phyloP scores from a whole-genome alignment of 805 yeast species.

The Sungouiella blattae region DNA sequence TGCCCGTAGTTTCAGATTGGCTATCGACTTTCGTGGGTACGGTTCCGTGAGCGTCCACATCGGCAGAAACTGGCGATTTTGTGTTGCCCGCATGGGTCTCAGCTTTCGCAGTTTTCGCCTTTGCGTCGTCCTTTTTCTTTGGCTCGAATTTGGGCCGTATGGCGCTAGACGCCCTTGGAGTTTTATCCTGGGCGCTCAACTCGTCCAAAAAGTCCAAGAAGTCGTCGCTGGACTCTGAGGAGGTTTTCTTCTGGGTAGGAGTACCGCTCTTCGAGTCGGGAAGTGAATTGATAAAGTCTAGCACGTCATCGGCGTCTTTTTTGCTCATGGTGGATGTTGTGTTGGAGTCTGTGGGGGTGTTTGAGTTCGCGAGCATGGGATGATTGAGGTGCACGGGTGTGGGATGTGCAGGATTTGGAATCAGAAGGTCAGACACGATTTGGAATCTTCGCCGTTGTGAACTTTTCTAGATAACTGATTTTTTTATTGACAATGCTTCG shows the following conservation, averaged over 20 bases:
- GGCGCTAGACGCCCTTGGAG: constrained; percentile 15
- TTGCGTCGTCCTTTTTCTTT: constrained; percentile 16
- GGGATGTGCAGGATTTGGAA: no score
- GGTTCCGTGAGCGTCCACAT: not conserved
- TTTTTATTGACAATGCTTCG: no score
- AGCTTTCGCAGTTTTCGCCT: not conserved
- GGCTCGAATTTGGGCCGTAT: constrained; percentile 42
- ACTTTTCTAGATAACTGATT: no score
- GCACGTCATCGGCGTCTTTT: constrained; percentile 64
- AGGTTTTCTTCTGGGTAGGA: constrained; percentile 8
- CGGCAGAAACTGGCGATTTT: not conserved
- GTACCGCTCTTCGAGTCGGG: constrained; percentile 50
- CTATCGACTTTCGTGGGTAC: not conserved
- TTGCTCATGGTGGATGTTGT: constrained; percentile 7
- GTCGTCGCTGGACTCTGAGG: constrained; percentile 46
- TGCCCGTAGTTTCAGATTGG: not conserved
- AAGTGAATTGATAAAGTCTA: constrained; percentile 75
- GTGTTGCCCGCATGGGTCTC: not conserved
- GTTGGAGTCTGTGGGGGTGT: not conserved
- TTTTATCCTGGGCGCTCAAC: constrained; percentile 58
- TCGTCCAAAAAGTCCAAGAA: constrained; percentile 62
- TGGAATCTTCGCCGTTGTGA: no score
- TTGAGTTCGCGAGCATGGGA: no score
- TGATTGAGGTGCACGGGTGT: not conserved
- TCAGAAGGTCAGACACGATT: no score